Evolutionary conservation across 306 rosid genomes (phyloP), one percentile per base, ranked within the genome.

Genomic region (Ceratonia siliqua): DNA sequence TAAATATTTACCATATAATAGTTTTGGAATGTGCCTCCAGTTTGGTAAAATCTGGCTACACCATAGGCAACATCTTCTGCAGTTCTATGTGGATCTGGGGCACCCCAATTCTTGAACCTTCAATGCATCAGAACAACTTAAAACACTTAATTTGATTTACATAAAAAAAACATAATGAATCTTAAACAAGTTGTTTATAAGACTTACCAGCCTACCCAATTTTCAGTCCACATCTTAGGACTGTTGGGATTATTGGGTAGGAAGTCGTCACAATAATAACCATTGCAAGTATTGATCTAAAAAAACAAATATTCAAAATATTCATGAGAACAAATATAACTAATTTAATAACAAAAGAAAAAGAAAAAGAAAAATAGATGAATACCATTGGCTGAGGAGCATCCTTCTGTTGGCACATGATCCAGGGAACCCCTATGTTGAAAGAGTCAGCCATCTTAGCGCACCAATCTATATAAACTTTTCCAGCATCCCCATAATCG

Each of bases 151-250:
- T n/a, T n/a, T 38, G 5, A 3, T 8, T 14, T 14, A 9, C 0
- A 0, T 0, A 25, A 13, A 68, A 11, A 3, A 53, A 11, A 0
- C 36, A 12, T 22, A 13, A 17, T 9, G 0, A n/a, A 22, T 6
- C 0, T 4, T 0, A 15, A 45, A 8, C 1, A 50, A 5, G 22
- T 10, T 41, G 27, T 42, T 8, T 41, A 11, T 41, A 11, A 11
- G 20, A 69, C 82, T 4, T 65, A 87, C 91, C 92, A 85, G 46
- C 92, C 89, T 0, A 84, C 82, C 92, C 92, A 88, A 18, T 85
- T 88, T 25, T 88, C 89, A 9, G 89, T 88, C 92, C 89, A 88
- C 86, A 88, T 85, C 38, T 85, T 88, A 17, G 92, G 92, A 15
- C 82, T 85, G 36, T 79, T 81, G 0, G 84, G 86, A 62, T 67